Evolutionary conservation across 306 rosid species (phyloP), one percentile per base, ranked within the genome.

Genomic region (Prunus fruticosa): DNA sequence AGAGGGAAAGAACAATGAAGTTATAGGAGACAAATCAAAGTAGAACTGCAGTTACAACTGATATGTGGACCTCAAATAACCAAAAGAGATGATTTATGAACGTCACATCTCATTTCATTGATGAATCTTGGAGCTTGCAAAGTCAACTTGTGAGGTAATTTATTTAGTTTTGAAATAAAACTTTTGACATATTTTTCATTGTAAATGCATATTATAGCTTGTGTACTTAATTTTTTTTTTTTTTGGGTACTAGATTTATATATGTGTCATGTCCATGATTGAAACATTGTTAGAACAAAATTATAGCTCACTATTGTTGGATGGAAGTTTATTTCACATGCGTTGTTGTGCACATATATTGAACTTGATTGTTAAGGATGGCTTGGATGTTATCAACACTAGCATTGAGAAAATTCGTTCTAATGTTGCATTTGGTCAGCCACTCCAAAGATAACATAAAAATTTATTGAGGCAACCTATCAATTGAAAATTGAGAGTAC

Each of bases 221-320:
- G 38, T 32, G 38, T 0, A 62, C 9, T 62, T n/a, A n/a, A n/a
- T n/a, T n/a, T n/a, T n/a, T n/a, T n/a, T 8, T 16, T 32, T 3
- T 64, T 25, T 28, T 23, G 27, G 16, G 7, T 5, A 34, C 8
- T 5, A 53, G 68, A 34, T 67, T 67, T 57, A 18, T 23, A 2
- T 77, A 32, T 68, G 30, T 77, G 47, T 34, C 75, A 15, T 77
- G 68, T 11, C 32, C 2, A 25, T 47, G 64, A n/a, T 73, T 16
- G 20, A 23, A 2, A 30, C n/a, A 27, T 1, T 50, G 18, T 50
- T 50, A 50, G 50, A 46, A 56, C 2, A 56, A 20, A 10, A 8
- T 20, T 56, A 13, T 56, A 20, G 62, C 8, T 19, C 62, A 56
- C 27, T 56, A 2, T 19, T 20, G 28, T 45, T 45, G n/a, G 50